A percentile compares a stretch with the other conserved stretches of the same genome.
Conservation (phyloP, 23 red algal genomes). For the Gracilariopsis chorda region DNA sequence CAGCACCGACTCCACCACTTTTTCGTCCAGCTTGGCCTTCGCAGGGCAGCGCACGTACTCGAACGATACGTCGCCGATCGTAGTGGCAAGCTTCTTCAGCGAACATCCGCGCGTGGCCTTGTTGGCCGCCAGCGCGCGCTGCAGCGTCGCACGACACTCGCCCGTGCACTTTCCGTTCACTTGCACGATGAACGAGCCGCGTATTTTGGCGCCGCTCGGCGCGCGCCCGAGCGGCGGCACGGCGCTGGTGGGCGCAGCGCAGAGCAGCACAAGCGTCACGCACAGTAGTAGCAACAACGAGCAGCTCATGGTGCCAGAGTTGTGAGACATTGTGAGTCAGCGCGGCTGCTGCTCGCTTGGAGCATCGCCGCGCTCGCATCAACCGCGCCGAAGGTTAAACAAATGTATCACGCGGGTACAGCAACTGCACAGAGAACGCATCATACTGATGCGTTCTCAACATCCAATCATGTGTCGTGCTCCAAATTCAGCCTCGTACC, state of each 20-base stretch:
- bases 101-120: not conserved
- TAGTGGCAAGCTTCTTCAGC: not conserved
- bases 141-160: not conserved
- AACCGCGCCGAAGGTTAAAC: no score
- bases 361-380: not conserved
- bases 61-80: not conserved
- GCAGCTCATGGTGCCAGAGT: no score
- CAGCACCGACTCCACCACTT: not conserved
- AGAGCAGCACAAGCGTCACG: not conserved
- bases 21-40: not conserved
- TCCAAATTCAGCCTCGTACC: no score
- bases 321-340: no score
- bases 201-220: not conserved
- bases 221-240: not conserved
- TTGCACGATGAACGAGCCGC: conserved; percentile 22
- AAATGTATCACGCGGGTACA: no score
- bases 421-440: no score
- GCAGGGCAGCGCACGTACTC: not conserved
- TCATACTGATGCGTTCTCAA: no score
- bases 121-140: not conserved
- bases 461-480: no score
- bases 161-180: not conserved
- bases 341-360: not conserved
- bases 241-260: not conserved
- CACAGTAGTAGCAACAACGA: no score